Percentiles rank a stretch among this genome's conserved stretches.
phyloP scores from a whole-genome alignment of 345 rosid genomes.

The Citrus hindsii region DNA sequence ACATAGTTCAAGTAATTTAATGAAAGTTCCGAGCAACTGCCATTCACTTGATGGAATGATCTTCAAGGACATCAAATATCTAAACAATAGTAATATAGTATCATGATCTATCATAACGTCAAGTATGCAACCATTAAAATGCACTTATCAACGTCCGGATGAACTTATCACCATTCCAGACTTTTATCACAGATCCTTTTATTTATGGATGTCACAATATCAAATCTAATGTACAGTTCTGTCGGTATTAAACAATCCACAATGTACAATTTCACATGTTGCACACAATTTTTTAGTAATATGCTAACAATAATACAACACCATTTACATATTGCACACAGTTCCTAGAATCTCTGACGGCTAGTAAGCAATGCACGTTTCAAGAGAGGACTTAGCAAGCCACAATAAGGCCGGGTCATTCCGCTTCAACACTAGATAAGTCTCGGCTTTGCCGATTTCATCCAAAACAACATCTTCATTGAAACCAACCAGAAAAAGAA shows the following conservation, averaged over 20 bases:
- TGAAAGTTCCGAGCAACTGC: background rate
- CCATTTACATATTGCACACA: background rate
- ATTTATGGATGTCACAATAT: background rate
- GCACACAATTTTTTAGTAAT: background rate
- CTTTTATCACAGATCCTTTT: background rate
- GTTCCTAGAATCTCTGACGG: background rate
- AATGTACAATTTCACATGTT: background rate
- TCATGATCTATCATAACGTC: background rate
- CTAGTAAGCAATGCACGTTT: constrained; percentile 45
- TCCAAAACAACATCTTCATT: constrained; percentile 53
- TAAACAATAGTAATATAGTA: too few species aligned
- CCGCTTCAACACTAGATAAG: constrained; percentile 71
- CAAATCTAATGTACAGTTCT: background rate
- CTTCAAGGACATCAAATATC: background rate
- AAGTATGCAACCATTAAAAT: background rate
- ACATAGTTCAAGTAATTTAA: too few species aligned
- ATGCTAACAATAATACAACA: background rate
- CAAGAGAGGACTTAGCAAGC: constrained; percentile 85
- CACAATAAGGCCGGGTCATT: constrained; percentile 89
- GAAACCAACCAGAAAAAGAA: constrained; percentile 72
- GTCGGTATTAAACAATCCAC: background rate
- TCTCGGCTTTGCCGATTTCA: constrained; percentile 50
- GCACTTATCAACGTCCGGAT: background rate
- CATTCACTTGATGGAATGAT: background rate
- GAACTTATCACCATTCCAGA: background rate